Conservation (phyloP, 2,329 filamentous ascomycete genomes). For the Penicillium janthinellum region DNA sequence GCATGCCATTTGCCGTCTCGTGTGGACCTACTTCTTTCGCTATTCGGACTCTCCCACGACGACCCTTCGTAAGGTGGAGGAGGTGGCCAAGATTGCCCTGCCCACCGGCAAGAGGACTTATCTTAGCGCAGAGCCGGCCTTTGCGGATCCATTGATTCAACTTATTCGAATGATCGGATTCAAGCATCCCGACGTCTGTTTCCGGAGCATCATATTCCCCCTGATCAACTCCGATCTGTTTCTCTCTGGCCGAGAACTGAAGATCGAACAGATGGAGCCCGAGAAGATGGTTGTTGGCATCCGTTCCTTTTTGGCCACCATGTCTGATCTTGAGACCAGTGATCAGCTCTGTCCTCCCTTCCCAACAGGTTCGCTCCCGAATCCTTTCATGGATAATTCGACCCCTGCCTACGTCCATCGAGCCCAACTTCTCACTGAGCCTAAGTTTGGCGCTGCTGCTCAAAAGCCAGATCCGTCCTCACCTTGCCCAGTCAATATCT, state of each 20-base stretch:
- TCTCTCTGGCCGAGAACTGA: conserved; percentile 71
- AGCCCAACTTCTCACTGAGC: conserved; percentile 42
- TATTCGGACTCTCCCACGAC: conserved; percentile 69
- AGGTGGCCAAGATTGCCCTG: conserved; percentile 81
- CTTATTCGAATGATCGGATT: conserved; percentile 93
- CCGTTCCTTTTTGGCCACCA: conserved; percentile 86
- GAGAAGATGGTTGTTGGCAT: conserved; percentile 98
- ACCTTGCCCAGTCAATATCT: conserved; percentile 58
- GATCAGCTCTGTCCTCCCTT: conserved; percentile 79
- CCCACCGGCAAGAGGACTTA: conserved; percentile 78
- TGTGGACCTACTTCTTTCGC: conserved; percentile 94
- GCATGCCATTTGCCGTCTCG: conserved; percentile 82
- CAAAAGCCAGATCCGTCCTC: conserved; percentile 35
- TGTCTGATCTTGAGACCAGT: conserved; percentile 87
- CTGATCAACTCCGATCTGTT: conserved; percentile 93
- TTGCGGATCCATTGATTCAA: conserved; percentile 88
- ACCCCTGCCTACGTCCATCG: conserved; percentile 39
- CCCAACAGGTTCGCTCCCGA: conserved; percentile 62
- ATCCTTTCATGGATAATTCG: conserved; percentile 41
- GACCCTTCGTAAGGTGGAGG: conserved; percentile 79
- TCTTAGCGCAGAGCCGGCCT: conserved; percentile 77
- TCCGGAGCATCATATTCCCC: conserved; percentile 89
- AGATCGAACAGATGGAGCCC: conserved; percentile 89
- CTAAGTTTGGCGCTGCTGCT: conserved; percentile 29
- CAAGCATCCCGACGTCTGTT: conserved; percentile 91